Base-by-base conservation (phyloP, 768 basidiomycete species). In the Xanthoconium purpureum region DNA sequence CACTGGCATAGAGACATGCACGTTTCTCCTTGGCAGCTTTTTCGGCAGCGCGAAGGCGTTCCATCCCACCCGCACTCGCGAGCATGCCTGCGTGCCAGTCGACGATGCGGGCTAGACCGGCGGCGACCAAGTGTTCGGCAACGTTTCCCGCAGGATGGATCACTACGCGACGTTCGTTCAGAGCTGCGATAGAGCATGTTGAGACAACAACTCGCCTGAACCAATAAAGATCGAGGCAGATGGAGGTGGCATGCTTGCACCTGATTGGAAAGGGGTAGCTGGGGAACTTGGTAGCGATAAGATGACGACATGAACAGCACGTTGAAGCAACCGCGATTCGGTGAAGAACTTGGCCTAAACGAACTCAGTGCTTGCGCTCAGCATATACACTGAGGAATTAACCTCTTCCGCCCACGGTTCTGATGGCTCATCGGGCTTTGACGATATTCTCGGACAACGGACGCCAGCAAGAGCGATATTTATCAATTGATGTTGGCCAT, bases 31-130 rank as follows among this genome's bases (percentile, higher is more conserved):
- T 92, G 20, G 91, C 93, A 47, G 63, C 67, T 69, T 81, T 87
- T 74, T 98, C 95, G 0, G 91, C 92, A 1, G 84, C 82, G 50
- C 95, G 85, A 30, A 98, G 80, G 40, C 84, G 85, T 64, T 95
- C 93, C 84, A 98, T 91, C 6, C 84, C 89, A 39, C 94, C 94
- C 50, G 80, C 77, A 51, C 79, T 82, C 1, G 92, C 85, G 20
- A 99, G 83, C 82, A 98, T 89, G 20, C 95, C 95, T 15, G 96
- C 94, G 70, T 99, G 96, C 95, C 95, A 98, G 68, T 96, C 95
- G 56, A 98, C 88, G 48, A 98, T 81, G 55, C 92, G 88, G 17
- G 95, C 96, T 2, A 98, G 78, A 30, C 96, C 95, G 44, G 84
- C 82, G 5, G 81, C 83, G 30, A 93, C 85, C 38, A 99, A 79